phyloP scores from a whole-genome alignment of 257 asterid species.

The Handroanthus guayacan region DNA sequence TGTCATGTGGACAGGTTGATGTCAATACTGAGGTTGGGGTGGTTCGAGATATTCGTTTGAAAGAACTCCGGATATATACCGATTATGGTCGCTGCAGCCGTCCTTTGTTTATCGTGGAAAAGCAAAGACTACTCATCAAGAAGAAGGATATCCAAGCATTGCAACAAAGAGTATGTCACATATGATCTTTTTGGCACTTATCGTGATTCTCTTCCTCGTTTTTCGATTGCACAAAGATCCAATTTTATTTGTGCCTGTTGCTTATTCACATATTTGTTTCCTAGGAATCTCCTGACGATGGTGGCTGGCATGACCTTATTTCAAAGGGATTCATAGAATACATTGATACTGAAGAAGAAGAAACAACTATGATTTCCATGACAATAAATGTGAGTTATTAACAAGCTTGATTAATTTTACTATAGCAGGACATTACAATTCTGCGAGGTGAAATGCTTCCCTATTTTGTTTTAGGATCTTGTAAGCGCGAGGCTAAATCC shows the following conservation, averaged over 20 bases:
- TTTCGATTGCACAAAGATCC: constrained; percentile 15
- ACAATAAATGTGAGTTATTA: constrained; percentile 75
- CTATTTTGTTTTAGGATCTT: constrained; percentile 66
- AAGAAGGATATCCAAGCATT: constrained; percentile 83
- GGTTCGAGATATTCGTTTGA: constrained; percentile 93
- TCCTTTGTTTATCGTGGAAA: constrained; percentile 93
- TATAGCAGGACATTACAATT: background rate
- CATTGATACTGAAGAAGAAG: constrained; percentile 96
- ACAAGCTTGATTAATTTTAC: constrained; percentile 20
- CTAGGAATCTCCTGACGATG: constrained; percentile 92
- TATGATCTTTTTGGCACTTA: background rate
- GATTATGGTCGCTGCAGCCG: constrained; percentile 99
- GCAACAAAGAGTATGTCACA: constrained; percentile 80
- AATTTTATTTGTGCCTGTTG: constrained; percentile 13
- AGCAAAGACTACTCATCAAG: constrained; percentile 84
- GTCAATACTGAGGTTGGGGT: constrained; percentile 99
- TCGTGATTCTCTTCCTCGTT: background rate
- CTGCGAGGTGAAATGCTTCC: constrained; percentile 35
- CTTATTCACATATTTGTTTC: constrained; percentile 27
- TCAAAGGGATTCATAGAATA: constrained; percentile 90
- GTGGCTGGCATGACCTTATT: constrained; percentile 93
- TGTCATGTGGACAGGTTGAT: constrained; percentile 69
- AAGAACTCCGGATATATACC: constrained; percentile 90
- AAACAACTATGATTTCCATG: constrained; percentile 99
- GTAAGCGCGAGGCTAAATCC: constrained; percentile 74